phyloP scores from a whole-genome alignment of 2,329 filamentous ascomycete genomes.

The Stenocarpella maydis region DNA sequence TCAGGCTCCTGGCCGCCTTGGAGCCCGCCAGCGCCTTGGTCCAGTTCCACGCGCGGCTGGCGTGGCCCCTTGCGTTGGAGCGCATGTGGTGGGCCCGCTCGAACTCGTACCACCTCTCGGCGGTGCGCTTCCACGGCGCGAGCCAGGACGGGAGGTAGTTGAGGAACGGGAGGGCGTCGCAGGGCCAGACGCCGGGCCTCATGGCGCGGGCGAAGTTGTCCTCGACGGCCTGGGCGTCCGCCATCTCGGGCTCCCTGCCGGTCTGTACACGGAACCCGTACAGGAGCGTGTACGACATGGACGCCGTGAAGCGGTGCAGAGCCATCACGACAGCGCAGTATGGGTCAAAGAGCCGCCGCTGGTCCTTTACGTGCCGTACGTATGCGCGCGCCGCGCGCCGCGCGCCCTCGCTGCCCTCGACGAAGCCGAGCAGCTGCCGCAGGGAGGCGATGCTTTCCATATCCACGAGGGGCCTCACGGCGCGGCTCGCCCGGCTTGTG shows the following conservation, averaged over 20 bases:
- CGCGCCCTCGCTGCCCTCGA: too few relatives aligned
- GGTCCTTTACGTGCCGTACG: too few relatives aligned
- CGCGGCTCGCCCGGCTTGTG: slow-evolving; percentile 34
- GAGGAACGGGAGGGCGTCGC: slow-evolving; percentile 43
- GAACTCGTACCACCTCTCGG: neutral
- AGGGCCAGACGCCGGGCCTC: slow-evolving; percentile 40
- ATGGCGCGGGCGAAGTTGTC: slow-evolving; percentile 42
- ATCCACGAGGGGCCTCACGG: neutral
- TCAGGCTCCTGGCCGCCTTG: slow-evolving; percentile 39
- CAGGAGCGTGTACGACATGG: slow-evolving; percentile 49
- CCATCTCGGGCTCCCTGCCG: slow-evolving; percentile 41
- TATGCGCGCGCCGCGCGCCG: too few relatives aligned
- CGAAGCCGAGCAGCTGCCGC: too few relatives aligned
- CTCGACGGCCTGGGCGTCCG: neutral
- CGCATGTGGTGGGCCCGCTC: slow-evolving; percentile 18
- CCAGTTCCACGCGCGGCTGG: slow-evolving; percentile 43
- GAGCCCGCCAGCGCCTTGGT: slow-evolving; percentile 25
- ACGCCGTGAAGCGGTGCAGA: slow-evolving; percentile 50
- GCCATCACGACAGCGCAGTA: slow-evolving; percentile 44
- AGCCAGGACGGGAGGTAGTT: slow-evolving; percentile 41
- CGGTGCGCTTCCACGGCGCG: slow-evolving; percentile 36
- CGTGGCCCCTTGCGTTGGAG: slow-evolving; percentile 35
- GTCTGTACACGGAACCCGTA: slow-evolving; percentile 48
- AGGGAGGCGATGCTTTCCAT: slow-evolving; percentile 19
- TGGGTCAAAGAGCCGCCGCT: too few relatives aligned